Evolutionary conservation across 805 yeast genomes (phyloP).

Genomic region (Candida coquimbonensis): DNA sequence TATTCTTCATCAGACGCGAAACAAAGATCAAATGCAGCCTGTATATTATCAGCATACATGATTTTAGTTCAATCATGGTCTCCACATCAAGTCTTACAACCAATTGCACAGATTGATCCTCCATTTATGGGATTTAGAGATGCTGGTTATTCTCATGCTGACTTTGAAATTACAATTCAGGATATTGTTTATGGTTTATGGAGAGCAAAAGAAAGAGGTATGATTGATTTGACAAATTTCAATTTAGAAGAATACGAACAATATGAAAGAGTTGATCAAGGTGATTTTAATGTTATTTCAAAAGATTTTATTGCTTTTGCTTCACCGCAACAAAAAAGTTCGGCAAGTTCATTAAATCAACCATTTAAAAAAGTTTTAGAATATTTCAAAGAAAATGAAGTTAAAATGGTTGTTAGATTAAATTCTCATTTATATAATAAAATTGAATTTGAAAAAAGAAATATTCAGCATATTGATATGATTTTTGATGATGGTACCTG

Average conservation of each 20-base stretch:
- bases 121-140: conserved; percentile 95
- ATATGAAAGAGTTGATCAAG: conserved; percentile 93
- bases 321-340: conserved; percentile 74
- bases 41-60: conserved; percentile 92
- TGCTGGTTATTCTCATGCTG: conserved; percentile 95
- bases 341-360: conserved; percentile 43
- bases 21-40: conserved; percentile 89
- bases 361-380: conserved; percentile 77
- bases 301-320: conserved; percentile 97
- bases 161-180: conserved; percentile 87
- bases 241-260: conserved; percentile 91
- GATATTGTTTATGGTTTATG: conserved; percentile 95
- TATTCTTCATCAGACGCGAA: conserved; percentile 79
- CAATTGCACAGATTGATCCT: conserved; percentile 84
- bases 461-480: conserved; percentile 89
- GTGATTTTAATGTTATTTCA: conserved; percentile 87
- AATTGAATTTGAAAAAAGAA: conserved; percentile 71
- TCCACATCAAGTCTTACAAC: conserved; percentile 95
- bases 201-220: conserved; percentile 91
- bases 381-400: conserved; percentile 66
- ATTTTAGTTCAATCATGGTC: conserved; percentile 94
- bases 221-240: conserved; percentile 80
- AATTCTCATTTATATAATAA: conserved; percentile 89
- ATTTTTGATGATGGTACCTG: conserved; percentile 98
- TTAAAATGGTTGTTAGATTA: conserved; percentile 83